A percentile compares a stretch with the other conserved stretches of the same genome.
phyloP scores from a whole-genome alignment of 345 rosid genomes.

The Eucalyptus regnans region DNA sequence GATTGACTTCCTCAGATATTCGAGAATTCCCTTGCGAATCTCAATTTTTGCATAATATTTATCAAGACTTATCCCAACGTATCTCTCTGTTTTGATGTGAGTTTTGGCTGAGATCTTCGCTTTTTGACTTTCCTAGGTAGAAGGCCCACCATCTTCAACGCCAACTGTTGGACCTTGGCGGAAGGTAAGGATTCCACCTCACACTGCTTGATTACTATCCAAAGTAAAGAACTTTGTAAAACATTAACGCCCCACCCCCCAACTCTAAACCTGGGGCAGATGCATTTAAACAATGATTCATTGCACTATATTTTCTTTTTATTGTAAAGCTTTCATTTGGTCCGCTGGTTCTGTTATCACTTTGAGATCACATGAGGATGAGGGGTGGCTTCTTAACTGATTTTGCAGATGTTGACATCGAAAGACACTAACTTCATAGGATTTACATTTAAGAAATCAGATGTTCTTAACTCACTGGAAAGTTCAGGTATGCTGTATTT shows the following conservation, averaged over 20 bases:
- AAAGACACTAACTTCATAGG: slow-evolving; percentile 92
- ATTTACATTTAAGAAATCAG: slow-evolving; percentile 87
- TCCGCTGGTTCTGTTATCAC: not conserved
- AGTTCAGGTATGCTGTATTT: slow-evolving; percentile 48
- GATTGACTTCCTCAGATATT: not conserved
- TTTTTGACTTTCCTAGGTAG: not conserved
- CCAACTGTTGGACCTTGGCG: slow-evolving; percentile 97
- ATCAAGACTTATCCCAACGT: not conserved
- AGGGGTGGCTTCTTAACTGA: not conserved
- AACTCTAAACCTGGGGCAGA: not conserved
- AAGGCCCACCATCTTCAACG: slow-evolving; percentile 22
- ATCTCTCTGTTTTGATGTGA: not conserved
- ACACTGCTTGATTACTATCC: not conserved
- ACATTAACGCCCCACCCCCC: not conserved
- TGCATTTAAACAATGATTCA: not conserved
- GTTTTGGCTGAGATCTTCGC: not conserved
- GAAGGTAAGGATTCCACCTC: slow-evolving; percentile 40
- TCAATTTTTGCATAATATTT: not conserved
- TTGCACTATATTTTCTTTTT: not conserved
- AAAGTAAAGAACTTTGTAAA: not conserved
- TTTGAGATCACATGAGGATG: not conserved
- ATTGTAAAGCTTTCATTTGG: not conserved
- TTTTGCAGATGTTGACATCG: slow-evolving; percentile 87
- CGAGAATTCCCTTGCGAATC: not conserved
- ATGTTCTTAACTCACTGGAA: slow-evolving; percentile 59